Base-by-base conservation (phyloP, 176 grass and related monocot species). In the Puya raimondii region DNA sequence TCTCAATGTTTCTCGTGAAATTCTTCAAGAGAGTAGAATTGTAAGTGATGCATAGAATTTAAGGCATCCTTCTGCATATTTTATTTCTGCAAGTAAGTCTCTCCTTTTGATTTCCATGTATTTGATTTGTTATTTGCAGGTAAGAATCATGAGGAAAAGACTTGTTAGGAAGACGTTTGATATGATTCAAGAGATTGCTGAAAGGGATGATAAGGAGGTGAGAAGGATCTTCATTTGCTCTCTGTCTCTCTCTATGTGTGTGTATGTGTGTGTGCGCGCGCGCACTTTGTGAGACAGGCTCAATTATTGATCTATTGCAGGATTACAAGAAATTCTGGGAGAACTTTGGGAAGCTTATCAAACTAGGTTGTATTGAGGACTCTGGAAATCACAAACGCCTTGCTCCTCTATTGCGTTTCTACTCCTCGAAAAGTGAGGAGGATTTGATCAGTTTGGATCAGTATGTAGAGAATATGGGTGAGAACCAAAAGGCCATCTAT, bases 81-180 rank as follows among this genome's bases (percentile, higher is more conserved):
- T 11, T 18, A 4, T 17, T 23, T 21, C 22, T 9, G 16, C 27
- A 33, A 48, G 27, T 67, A 48, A 67, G 12, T 67, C 13, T 20
- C 16, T 17, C 16, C 56, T 4, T 61, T 61, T 10, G 16, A 61
- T 61, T 7, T 10, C 16, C 54, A 8, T 20, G 9, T 61, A 22
- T 20, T 18, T 61, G 56, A 61, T 61, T 61, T 61, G n/a, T 20
- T 61, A 20, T 21, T 51, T 74, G 22, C 78, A 96, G 91, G 85
- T 96, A 22, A 74, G 91, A 57, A 96, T 96, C 66, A 96, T 96
- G 91, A 85, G 91, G 1, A 96, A 91, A 81, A 88, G 91, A 59
- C 91, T 96, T 70, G 88, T 96, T 67, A 85, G 91, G 72, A 96
- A 96, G 83, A 96, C 91, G 56, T 96, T 88, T 84, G 85, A 96